Evolutionary conservation across 2,329 filamentous ascomycete species (phyloP), one percentile per base, ranked within the genome.

Genomic region (Xylariomycetidae sp.): DNA sequence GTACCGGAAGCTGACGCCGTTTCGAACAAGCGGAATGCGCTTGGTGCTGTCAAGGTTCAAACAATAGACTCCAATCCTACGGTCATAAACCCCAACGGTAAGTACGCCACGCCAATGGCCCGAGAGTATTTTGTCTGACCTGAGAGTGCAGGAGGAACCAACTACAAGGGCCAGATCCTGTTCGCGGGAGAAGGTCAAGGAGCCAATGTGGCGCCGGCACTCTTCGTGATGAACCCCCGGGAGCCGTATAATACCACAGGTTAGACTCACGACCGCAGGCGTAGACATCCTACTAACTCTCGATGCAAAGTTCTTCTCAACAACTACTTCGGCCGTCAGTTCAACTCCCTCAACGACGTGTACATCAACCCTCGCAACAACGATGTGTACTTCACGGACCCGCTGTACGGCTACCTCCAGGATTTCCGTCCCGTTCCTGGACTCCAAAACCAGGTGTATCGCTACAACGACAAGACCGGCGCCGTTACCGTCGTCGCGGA

Each of bases 321-420:
- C 44, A 76, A 73, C 50, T 82, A 63, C 49, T 74, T 74, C 31
- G 74, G 76, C 13, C 66, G 74, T 3, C 63, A 70, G 25, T 80
- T 79, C 55, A 76, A 68, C 49, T 78, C 74, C 0, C 54, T 78
- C 9, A 79, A 79, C 42, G 76, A 81, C 39, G 62, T 74, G 0
- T 62, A 65, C 2, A 49, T 75, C 35, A 66, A 78, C 42, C 64
- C 74, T 19, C 50, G 54, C 9, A 76, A 69, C 36, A 64, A 65
- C n/a, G 67, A 74, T 17, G 57, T 81, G n/a, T 82, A 77, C 59
- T 80, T 82, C 46, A 81, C 76, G 2, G 76, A 82, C 37, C 69
- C 72, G 0, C 62, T 68, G 6, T 81, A 81, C 42, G 77, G 54
- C 3, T 72, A 64, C 39, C 60, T 72, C 25, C 76, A 80, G 47